Conservation (phyloP, 139 green algal genomes). For the Coelastrella sp. region DNA sequence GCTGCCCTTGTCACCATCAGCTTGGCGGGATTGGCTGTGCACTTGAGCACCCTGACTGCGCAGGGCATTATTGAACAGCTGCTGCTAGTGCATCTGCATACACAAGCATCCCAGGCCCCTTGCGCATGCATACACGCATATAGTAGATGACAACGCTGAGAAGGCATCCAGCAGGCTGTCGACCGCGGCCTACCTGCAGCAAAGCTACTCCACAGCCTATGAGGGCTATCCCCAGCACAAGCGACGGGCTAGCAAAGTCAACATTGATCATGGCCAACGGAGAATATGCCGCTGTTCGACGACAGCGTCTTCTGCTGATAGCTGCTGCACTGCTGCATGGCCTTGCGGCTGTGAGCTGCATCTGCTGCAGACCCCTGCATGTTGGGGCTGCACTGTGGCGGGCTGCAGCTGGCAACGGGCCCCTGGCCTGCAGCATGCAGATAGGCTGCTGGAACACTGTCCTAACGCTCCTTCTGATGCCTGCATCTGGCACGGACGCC, state of each 20-base stretch:
- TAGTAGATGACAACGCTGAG: too few relatives aligned
- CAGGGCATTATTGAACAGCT: background rate
- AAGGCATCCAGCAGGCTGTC: too few relatives aligned
- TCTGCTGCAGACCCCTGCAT: background rate
- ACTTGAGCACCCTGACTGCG: too few relatives aligned
- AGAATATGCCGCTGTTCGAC: background rate
- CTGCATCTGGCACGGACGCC: too few relatives aligned
- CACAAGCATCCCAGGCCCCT: too few relatives aligned
- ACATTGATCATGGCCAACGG: conserved; percentile 77
- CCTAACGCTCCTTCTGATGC: too few relatives aligned
- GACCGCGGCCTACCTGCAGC: conserved; percentile 56
- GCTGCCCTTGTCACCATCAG: too few relatives aligned
- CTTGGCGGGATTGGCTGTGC: too few relatives aligned
- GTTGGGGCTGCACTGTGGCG: background rate
- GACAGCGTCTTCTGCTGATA: background rate
- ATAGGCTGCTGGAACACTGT: background rate
- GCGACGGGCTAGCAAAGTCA: conserved; percentile 71
- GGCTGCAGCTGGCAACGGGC: background rate
- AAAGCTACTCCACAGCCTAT: conserved; percentile 74
- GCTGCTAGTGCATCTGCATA: background rate
- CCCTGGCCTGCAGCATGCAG: background rate
- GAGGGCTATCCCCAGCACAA: conserved; percentile 67
- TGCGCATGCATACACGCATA: too few relatives aligned
- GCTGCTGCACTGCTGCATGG: background rate
- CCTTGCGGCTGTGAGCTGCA: background rate